These are phyloP conservation scores for Clarireedia hainanense DNA, from an alignment of 2,329 filamentous ascomycete species.

Conservation along the genomic window DNA sequence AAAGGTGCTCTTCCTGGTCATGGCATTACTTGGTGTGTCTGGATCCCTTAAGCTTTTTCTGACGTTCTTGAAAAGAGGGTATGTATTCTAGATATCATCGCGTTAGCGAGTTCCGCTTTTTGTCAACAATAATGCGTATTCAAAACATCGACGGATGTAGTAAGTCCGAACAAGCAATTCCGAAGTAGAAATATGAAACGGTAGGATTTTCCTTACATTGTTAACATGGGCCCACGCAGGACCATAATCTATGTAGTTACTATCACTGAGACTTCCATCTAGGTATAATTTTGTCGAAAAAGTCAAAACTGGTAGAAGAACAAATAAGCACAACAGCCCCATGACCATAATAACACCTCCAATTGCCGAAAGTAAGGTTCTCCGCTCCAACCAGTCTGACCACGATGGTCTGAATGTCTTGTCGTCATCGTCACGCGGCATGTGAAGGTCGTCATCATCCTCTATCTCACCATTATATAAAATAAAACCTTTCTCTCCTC, in stretches of 20 bases:
- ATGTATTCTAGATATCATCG: conserved; percentile 23
- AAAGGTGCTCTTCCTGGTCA: conserved; percentile 35
- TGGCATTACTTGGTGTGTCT: conserved; percentile 40
- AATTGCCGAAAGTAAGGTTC: conserved; percentile 33
- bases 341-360: conserved; percentile 36
- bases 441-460: conserved; percentile 46
- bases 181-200: neutral
- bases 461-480: conserved; percentile 43
- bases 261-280: neutral
- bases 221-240: conserved; percentile 40
- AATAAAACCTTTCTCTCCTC: conserved; percentile 31
- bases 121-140: neutral
- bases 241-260: conserved; percentile 10
- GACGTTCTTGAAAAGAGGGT: conserved; percentile 40
- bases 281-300: conserved; percentile 27
- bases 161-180: neutral
- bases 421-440: conserved; percentile 43
- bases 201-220: conserved; percentile 18
- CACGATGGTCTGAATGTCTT: conserved; percentile 32
- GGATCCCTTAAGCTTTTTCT: conserved; percentile 42
- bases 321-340: conserved; percentile 42
- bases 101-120: neutral
- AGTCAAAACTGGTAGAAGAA: conserved; percentile 42
- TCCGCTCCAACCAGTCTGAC: conserved; percentile 37
- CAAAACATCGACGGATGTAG: neutral